Evolutionary conservation across 2,329 filamentous ascomycete genomes (phyloP).

Genomic region (Pestalotiopsis fici): DNA sequence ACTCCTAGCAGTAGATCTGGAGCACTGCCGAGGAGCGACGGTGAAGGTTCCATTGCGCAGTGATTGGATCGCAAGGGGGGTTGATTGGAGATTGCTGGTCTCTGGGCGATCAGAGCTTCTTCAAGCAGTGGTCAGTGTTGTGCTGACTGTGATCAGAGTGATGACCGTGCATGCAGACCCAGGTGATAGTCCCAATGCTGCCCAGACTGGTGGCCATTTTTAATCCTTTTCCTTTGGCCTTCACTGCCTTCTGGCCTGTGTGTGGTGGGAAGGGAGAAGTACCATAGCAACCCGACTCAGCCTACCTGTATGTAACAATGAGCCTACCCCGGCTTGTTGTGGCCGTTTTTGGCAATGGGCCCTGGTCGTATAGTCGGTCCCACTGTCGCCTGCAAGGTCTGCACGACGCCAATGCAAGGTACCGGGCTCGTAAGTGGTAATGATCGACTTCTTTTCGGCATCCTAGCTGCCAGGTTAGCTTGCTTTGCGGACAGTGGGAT

Average conservation of each 20-base stretch:
- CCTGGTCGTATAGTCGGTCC: background rate
- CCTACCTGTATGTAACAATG: background rate
- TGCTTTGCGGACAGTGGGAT: background rate
- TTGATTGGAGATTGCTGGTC: background rate
- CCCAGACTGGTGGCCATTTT: background rate
- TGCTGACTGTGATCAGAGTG: background rate
- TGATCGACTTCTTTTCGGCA: constrained; percentile 5
- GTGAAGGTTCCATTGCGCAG: background rate
- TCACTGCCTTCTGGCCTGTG: background rate
- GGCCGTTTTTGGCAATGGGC: constrained; percentile 1
- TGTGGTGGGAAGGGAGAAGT: background rate
- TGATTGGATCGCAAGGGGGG: background rate
- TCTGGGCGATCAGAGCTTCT: background rate
- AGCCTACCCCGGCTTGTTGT: constrained; percentile 3
- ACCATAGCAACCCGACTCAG: background rate
- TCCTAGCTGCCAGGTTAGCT: background rate
- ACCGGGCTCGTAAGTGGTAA: background rate
- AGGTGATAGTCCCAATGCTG: background rate
- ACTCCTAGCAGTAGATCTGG: background rate
- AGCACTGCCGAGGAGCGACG: background rate
- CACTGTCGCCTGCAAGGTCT: background rate
- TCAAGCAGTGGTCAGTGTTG: background rate
- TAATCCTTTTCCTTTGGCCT: background rate
- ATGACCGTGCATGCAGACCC: background rate
- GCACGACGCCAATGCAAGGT: constrained; percentile 9